Evolutionary conservation across 164 flowering plant species (phyloP).

Genomic region (Nymphaea thermarum): DNA sequence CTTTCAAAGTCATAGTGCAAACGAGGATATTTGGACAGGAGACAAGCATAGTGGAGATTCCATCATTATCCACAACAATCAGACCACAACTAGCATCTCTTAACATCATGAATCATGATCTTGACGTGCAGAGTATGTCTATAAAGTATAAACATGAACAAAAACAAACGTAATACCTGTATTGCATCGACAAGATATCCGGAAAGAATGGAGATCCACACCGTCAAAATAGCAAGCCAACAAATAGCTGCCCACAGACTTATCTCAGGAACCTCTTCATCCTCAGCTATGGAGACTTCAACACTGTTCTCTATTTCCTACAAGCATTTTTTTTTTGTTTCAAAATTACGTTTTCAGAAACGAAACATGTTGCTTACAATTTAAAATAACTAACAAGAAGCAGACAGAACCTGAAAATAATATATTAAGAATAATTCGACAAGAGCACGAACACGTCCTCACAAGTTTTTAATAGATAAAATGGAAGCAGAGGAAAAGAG

Average conservation of each 20-base stretch:
- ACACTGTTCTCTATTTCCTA: conserved; percentile 25
- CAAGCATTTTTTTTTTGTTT: neutral
- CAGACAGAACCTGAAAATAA: neutral
- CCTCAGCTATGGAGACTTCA: conserved; percentile 17
- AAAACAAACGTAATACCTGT: conserved; percentile 22
- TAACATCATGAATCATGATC: too few species aligned
- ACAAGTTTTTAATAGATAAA: too few species aligned
- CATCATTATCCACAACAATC: too few species aligned
- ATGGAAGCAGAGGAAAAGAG: too few species aligned
- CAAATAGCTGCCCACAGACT: conserved; percentile 46
- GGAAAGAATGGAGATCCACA: conserved; percentile 49
- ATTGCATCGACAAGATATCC: conserved; percentile 69
- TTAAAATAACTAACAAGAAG: neutral
- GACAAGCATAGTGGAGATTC: too few species aligned
- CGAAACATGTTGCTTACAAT: neutral
- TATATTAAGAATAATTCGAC: neutral
- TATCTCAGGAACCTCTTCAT: conserved; percentile 48
- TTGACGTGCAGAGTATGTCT: too few species aligned
- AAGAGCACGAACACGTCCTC: neutral
- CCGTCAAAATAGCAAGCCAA: conserved; percentile 49
- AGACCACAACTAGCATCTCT: too few species aligned
- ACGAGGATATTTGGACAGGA: too few species aligned
- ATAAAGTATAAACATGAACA: too few species aligned
- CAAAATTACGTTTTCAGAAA: neutral
- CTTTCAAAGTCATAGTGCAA: too few species aligned